These are phyloP conservation scores for Pelargonium nanum DNA, from an alignment of 345 rosid species.

Conservation along the genomic window DNA sequence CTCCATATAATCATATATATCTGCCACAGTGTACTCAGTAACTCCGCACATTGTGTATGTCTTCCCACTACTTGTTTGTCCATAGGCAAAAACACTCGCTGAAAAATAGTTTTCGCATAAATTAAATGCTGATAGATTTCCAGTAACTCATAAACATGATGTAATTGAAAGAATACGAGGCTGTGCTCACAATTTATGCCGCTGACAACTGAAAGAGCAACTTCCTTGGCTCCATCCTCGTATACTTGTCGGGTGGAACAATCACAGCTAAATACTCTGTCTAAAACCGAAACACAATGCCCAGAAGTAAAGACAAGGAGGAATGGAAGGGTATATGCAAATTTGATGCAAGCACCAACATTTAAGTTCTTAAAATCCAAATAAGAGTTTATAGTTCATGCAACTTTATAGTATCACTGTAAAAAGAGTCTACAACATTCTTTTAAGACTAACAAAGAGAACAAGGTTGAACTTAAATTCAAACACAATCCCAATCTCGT, in stretches of 20 bases:
- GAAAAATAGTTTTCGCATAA: constrained; percentile 4
- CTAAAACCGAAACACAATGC: constrained; percentile 30
- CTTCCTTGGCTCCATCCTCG: constrained; percentile 69
- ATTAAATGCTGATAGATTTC: neutral
- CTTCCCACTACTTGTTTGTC: constrained; percentile 98
- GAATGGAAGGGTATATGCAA: constrained; percentile 1
- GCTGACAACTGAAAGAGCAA: constrained; percentile 73
- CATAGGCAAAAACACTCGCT: constrained; percentile 96
- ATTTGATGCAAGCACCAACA: too few relatives aligned
- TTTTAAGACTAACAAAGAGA: too few relatives aligned
- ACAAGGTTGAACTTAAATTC: too few relatives aligned
- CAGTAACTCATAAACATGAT: neutral
- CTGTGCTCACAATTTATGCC: constrained; percentile 62
- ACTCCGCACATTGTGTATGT: constrained; percentile 87
- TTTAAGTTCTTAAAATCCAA: too few relatives aligned
- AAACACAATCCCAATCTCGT: too few relatives aligned
- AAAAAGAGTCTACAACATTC: too few relatives aligned
- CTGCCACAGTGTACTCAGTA: constrained; percentile 62
- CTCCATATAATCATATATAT: constrained; percentile 65
- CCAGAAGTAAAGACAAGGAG: constrained; percentile 12
- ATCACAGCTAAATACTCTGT: constrained; percentile 67
- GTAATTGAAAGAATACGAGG: constrained; percentile 18
- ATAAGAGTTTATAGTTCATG: too few relatives aligned
- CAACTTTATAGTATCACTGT: too few relatives aligned
- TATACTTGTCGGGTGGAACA: constrained; percentile 62